These are phyloP conservation scores for Plicaturopsis crispa DNA, from an alignment of 768 basidiomycete species.

Conservation along the genomic window DNA sequence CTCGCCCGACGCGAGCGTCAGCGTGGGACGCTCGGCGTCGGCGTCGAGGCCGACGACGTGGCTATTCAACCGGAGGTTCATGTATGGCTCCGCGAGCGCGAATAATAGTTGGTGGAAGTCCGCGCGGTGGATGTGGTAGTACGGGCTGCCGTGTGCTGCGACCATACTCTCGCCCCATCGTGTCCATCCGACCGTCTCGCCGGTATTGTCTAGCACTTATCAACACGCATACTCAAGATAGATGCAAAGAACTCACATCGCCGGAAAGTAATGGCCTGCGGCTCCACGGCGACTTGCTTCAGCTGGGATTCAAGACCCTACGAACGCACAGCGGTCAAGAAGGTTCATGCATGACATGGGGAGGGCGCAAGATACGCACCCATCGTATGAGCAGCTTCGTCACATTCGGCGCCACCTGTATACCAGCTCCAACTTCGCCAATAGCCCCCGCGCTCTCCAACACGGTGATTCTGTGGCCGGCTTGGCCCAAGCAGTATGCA, in stretches of 20 bases:
- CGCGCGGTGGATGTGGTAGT: conserved; percentile 33
- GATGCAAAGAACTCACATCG: too few species aligned
- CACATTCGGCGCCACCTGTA: conserved; percentile 53
- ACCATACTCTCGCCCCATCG: conserved; percentile 26
- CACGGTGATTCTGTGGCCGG: conserved; percentile 41
- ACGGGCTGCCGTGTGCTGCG: conserved; percentile 23
- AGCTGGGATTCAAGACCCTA: too few species aligned
- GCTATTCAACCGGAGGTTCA: conserved; percentile 26
- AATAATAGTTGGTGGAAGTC: conserved; percentile 36
- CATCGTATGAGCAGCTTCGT: conserved; percentile 48
- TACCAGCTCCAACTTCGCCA: conserved; percentile 44
- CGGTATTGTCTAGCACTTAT: too few species aligned
- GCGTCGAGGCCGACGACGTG: conserved; percentile 25
- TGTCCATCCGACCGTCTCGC: conserved; percentile 28
- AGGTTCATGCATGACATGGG: too few species aligned
- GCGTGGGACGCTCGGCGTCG: conserved; percentile 19
- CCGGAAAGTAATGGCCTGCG: too few species aligned
- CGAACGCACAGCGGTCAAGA: too few species aligned
- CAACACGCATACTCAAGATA: too few species aligned
- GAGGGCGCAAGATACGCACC: too few species aligned
- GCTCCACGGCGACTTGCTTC: too few species aligned
- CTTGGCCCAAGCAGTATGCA: conserved; percentile 35
- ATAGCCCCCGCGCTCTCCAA: conserved; percentile 32
- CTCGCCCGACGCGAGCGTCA: conserved; percentile 35
- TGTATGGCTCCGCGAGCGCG: conserved; percentile 26